A percentile compares a stretch with the other conserved stretches of the same genome.
Evolutionary conservation across 768 basidiomycete genomes (phyloP).

Genomic region (Suillus cothurnatus): DNA sequence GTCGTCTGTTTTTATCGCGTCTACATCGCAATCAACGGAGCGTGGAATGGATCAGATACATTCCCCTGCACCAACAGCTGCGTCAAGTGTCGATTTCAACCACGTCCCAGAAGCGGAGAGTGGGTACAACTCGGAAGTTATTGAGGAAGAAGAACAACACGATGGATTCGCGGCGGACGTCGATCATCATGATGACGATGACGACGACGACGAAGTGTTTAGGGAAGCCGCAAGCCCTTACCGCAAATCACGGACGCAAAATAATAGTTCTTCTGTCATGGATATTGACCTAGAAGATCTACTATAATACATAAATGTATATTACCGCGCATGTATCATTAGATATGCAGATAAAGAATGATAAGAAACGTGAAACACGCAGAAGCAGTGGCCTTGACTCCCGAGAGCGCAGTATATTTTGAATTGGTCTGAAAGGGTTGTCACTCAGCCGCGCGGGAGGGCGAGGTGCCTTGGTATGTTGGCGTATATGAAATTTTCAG

Average conservation of each 20-base stretch:
- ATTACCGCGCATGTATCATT: not conserved
- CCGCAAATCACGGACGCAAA: constrained; percentile 14
- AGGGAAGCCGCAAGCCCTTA: constrained; percentile 6
- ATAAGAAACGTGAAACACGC: not conserved
- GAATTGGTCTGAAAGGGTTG: not conserved
- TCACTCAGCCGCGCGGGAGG: not conserved
- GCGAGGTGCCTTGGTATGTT: not conserved
- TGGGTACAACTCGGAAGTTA: constrained; percentile 56
- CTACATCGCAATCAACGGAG: constrained; percentile 26
- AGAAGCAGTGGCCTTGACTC: not conserved
- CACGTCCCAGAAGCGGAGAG: constrained; percentile 47
- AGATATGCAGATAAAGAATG: not conserved
- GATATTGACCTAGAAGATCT: constrained; percentile 31
- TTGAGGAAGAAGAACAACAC: constrained; percentile 32
- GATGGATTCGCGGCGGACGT: constrained; percentile 28
- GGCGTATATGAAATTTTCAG: not conserved
- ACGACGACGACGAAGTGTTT: constrained; percentile 4
- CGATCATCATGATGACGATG: constrained; percentile 19
- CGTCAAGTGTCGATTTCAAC: constrained; percentile 49
- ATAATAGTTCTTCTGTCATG: constrained; percentile 23
- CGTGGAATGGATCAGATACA: constrained; percentile 38
- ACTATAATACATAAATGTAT: constrained; percentile 17
- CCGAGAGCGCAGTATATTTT: not conserved
- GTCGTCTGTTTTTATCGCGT: constrained; percentile 28
- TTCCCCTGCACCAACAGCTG: constrained; percentile 54